Conservation (phyloP, 352 stramenopile genomes). For the Globisporangium mamillatum region DNA sequence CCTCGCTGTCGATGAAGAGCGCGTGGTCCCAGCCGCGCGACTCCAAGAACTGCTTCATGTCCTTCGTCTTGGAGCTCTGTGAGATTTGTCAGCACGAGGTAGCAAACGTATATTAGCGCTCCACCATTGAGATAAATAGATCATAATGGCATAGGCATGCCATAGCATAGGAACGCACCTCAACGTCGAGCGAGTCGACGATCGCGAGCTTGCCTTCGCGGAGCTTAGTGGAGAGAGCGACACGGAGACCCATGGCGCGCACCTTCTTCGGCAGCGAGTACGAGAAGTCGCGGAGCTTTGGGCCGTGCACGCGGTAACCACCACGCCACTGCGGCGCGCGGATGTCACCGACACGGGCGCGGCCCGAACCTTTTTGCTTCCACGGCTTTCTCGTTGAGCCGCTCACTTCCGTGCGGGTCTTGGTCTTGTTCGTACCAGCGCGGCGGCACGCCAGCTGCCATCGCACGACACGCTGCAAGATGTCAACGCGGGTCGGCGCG, state of each 20-base stretch:
- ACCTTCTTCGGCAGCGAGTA: slow-evolving; percentile 89
- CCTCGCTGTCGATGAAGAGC: slow-evolving; percentile 78
- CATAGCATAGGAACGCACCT: slow-evolving; percentile 39
- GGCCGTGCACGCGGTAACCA: slow-evolving; percentile 81
- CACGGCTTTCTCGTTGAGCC: slow-evolving; percentile 86
- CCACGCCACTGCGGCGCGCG: slow-evolving; percentile 82
- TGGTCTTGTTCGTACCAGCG: slow-evolving; percentile 87
- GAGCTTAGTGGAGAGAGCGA: slow-evolving; percentile 85
- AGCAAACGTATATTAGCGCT: slow-evolving; percentile 6
- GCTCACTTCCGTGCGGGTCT: slow-evolving; percentile 85
- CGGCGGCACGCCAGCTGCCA: slow-evolving; percentile 85
- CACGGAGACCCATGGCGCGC: slow-evolving; percentile 80
- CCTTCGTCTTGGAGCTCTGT: slow-evolving; percentile 83
- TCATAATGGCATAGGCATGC: not conserved
- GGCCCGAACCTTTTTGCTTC: slow-evolving; percentile 87
- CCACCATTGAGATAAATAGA: not conserved
- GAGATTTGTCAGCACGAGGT: not conserved
- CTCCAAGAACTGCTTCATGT: slow-evolving; percentile 80
- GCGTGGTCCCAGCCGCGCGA: slow-evolving; percentile 82
- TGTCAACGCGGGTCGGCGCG: slow-evolving; percentile 75
- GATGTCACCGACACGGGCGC: slow-evolving; percentile 86
- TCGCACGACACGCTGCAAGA: slow-evolving; percentile 85
- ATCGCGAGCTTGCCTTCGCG: slow-evolving; percentile 84
- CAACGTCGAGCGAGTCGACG: slow-evolving; percentile 70
- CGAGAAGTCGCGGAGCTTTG: slow-evolving; percentile 84